phyloP scores from a whole-genome alignment of 805 yeast species.

The Saccharomyces mikatae region DNA sequence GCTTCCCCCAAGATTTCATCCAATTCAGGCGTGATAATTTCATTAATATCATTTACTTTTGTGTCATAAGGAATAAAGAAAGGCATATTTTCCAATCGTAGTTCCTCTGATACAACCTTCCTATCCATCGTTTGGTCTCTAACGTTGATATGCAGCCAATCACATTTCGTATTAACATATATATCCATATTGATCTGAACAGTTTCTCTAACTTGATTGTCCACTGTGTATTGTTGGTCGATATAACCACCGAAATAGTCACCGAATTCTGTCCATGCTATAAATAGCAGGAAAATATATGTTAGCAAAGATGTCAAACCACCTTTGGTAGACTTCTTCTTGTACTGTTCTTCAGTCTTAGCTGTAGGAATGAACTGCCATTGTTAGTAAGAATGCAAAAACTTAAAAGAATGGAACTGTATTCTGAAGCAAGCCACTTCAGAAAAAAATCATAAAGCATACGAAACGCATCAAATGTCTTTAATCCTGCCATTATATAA shows the following conservation, averaged over 20 bases:
- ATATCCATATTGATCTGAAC: constrained; percentile 72
- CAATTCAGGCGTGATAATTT: constrained; percentile 50
- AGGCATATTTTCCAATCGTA: constrained; percentile 59
- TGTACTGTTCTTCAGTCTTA: constrained; percentile 60
- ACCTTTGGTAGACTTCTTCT: constrained; percentile 69
- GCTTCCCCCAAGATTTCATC: constrained; percentile 61
- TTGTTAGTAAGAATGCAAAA: neutral
- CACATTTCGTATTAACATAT: constrained; percentile 78
- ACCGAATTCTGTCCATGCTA: constrained; percentile 80
- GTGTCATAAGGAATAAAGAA: constrained; percentile 49
- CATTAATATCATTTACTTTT: constrained; percentile 38
- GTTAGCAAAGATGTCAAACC: constrained; percentile 64
- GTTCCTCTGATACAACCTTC: constrained; percentile 65
- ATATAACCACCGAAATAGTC: constrained; percentile 75
- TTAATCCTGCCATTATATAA: constrained; percentile 31
- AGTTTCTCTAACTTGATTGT: constrained; percentile 45
- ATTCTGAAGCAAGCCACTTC: neutral
- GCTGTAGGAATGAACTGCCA: constrained; percentile 33
- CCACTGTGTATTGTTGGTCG: constrained; percentile 72
- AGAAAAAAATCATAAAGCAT: constrained; percentile 26
- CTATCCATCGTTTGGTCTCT: constrained; percentile 72
- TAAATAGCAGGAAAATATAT: constrained; percentile 50
- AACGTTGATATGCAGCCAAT: constrained; percentile 63
- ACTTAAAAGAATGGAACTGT: neutral
- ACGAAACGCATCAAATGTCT: constrained; percentile 67